Conservation (phyloP, 768 basidiomycete species). For the Boletus fagicola region DNA sequence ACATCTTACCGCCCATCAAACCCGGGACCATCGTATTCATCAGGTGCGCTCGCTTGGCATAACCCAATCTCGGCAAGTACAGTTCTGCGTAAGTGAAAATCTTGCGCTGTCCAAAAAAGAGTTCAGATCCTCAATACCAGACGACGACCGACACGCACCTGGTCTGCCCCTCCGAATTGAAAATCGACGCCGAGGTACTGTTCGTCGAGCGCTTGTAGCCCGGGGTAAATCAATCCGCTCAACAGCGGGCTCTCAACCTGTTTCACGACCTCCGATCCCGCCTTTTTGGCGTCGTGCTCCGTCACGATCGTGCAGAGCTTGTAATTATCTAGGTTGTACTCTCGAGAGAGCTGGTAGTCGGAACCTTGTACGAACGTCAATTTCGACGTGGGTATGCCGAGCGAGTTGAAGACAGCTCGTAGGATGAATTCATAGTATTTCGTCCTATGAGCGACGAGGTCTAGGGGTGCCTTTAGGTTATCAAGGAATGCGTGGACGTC, state of each 20-base stretch:
- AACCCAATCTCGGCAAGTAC: slow-evolving; percentile 91
- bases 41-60: slow-evolving; percentile 90
- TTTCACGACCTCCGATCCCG: slow-evolving; percentile 98
- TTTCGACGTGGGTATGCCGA: slow-evolving; percentile 86
- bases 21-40: slow-evolving; percentile 99
- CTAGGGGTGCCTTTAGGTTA: slow-evolving; percentile 92
- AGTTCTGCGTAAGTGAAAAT: slow-evolving; percentile 98
- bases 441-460: slow-evolving; percentile 83
- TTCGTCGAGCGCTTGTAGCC: slow-evolving; percentile 95
- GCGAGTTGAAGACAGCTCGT: slow-evolving; percentile 77
- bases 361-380: slow-evolving; percentile 87
- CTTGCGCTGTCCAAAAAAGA: slow-evolving; percentile 64
- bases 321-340: slow-evolving; percentile 96
- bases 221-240: slow-evolving; percentile 92
- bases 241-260: slow-evolving; percentile 91
- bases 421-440: slow-evolving; percentile 88
- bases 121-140: not conserved
- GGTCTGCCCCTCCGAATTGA: slow-evolving; percentile 97
- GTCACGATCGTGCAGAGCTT: slow-evolving; percentile 86
- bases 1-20: slow-evolving; percentile 95
- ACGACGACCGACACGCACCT: slow-evolving; percentile 47
- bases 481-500: slow-evolving; percentile 98
- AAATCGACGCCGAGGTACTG: slow-evolving; percentile 95
- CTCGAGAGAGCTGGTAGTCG: slow-evolving; percentile 85
- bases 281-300: slow-evolving; percentile 97